These are phyloP conservation scores for Wallemia ichthyophaga DNA, from an alignment of 1,284 basidiomycete species.

Conservation along the genomic window DNA sequence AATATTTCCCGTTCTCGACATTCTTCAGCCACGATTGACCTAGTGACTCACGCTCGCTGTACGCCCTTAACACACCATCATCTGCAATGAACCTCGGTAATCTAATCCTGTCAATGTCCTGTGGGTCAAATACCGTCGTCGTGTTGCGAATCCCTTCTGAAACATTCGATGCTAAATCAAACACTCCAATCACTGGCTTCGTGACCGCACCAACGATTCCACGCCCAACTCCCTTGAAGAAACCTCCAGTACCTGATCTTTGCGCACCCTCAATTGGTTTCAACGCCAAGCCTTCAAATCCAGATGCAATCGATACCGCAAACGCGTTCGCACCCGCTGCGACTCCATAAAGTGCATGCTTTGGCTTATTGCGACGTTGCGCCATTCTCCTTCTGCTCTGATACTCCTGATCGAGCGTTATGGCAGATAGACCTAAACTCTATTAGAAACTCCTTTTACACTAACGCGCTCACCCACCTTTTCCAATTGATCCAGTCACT, in stretches of 20 bases:
- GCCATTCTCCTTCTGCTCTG: slow-evolving; percentile 65
- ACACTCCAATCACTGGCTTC: slow-evolving; percentile 86
- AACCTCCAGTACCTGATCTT: slow-evolving; percentile 69
- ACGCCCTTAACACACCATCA: slow-evolving; percentile 53
- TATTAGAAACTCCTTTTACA: background rate
- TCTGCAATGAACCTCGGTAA: slow-evolving; percentile 60
- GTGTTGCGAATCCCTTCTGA: slow-evolving; percentile 96
- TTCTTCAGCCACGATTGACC: slow-evolving; percentile 93
- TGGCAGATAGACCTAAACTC: slow-evolving; percentile 55
- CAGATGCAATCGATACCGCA: slow-evolving; percentile 75
- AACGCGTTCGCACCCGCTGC: slow-evolving; percentile 79
- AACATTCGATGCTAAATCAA: slow-evolving; percentile 82
- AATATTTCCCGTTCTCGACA: slow-evolving; percentile 55
- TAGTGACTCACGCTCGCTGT: slow-evolving; percentile 57
- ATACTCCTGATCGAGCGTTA: slow-evolving; percentile 86
- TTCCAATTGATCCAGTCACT: slow-evolving; percentile 85
- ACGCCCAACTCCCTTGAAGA: slow-evolving; percentile 93
- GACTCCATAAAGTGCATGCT: slow-evolving; percentile 90
- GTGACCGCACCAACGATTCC: slow-evolving; percentile 81
- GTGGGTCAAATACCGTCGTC: slow-evolving; percentile 86
- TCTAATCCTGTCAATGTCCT: slow-evolving; percentile 61
- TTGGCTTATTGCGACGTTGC: slow-evolving; percentile 71
- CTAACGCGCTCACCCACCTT: slow-evolving; percentile 26
- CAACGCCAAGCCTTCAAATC: slow-evolving; percentile 79
- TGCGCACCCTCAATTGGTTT: slow-evolving; percentile 95